Base-by-base conservation (phyloP, 2,329 filamentous ascomycete genomes). In the Aspergillus piperis region DNA sequence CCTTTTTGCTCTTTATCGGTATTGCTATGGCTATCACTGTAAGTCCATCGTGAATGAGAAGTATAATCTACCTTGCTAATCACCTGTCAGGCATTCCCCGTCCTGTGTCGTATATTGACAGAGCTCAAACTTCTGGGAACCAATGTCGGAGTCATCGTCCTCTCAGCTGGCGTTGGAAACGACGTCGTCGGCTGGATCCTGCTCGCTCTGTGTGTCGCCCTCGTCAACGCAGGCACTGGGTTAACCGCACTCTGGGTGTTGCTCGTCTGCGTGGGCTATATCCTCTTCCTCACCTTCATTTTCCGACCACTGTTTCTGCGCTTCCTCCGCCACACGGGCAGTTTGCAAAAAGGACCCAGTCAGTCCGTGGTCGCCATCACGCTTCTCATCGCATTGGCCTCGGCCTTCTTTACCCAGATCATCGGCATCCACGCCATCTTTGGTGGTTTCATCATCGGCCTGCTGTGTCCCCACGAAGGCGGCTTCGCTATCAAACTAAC, bases 401-500 rank as follows among this genome's bases (percentile, higher is more conserved):
- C 91, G 0, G 84, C 92, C 4, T 96, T 93, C 81, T 96, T 96
- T 72, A 96, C 92, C 0, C 87, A 89, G 58, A 90, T 95, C 61
- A 96, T 98, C 70, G 94, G 94, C 50, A 88, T 97, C 1, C 94
- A 98, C 73, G 86, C 94, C 58, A 97, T 98, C 72, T 98, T 98
- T 70, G 94, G 94, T 44, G 92, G 90, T 3, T 98, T 98, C 73
- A 82, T 97, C 60, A 86, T 94, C 44, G 94, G 94, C 1, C 75
- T 98, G 25, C 95, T 98, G 59, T 92, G 92, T 67, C 94, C 93
- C 0, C 92, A 95, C 70, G 90, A 96, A 60, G 90, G 90, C 52
- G 91, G 92, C 27, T 96, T 96, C 71, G 90, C 91, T 21, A 95
- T 96, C 76, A 93, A 93, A 66, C 81, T 96, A 42, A 95, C 92